Base-by-base conservation (phyloP, 352 stramenopile species). In the Globisporangium barbulae region DNA sequence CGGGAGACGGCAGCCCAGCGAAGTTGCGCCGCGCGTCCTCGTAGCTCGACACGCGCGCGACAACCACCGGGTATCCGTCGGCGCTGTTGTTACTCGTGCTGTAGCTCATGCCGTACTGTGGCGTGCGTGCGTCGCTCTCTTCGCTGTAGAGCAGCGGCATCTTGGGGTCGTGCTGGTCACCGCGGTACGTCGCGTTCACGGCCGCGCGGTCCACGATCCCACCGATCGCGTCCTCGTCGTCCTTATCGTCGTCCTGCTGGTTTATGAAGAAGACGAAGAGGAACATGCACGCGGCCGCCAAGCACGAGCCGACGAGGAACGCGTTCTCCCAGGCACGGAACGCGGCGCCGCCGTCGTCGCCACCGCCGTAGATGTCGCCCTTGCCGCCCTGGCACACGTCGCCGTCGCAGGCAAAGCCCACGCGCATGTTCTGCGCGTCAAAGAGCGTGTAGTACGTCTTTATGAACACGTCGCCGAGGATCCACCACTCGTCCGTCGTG, bases 371-470 rank as follows among this genome's bases (percentile, higher is more conserved):
- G 50, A 92, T 74, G 47, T 86, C 73, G 37, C 88, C 89, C 17
- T 68, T 76, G 17, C 88, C 88, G 45, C 88, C 88, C 13, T 79
- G 80, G 61, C 88, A 96, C 5, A 86, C 72, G 57, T 90, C 77
- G n/a, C 83, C 82, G 8, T 89, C 78, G 63, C 89, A 97, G 1
- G 89, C 89, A 61, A 97, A 97, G 47, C 89, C 89, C 31, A 97
- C 72, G 47, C 89, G 86, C 75, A 95, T 89, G 59, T 91, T 91
- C 47, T 90, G 74, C n/a, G 76, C 87, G 59, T 97, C 89, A 53
- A 96, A 97, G n/a, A 97, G 68, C 30, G 89, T 96, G 74, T 96
- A 96, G 81, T 97, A 96, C 25, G 86, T 94, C 76, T 96, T 94
- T 61, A 96, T 88, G 66, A 97, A 96, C 35, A 96, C 78, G 59